Evolutionary conservation across 2,329 filamentous ascomycete genomes (phyloP).

Genomic region (Ceratocystis destructans): DNA sequence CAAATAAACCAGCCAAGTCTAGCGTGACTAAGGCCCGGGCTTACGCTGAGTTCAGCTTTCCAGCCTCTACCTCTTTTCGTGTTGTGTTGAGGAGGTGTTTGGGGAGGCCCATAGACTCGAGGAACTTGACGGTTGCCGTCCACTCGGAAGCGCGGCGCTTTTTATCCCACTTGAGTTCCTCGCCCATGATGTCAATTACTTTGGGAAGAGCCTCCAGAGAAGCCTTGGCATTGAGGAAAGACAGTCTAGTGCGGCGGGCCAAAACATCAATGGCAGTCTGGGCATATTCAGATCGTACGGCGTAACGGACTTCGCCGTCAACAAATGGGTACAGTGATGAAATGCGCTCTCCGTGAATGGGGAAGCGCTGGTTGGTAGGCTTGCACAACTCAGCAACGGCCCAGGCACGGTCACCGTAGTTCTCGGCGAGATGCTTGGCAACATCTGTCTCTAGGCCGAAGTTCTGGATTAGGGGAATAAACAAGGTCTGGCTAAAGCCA

Average conservation of each 20-base stretch:
- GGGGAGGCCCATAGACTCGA: conserved; percentile 53
- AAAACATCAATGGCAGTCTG: conserved; percentile 82
- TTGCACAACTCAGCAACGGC: conserved; percentile 68
- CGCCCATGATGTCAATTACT: conserved; percentile 79
- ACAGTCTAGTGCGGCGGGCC: conserved; percentile 67
- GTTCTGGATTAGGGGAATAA: conserved; percentile 90
- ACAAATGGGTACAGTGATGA: conserved; percentile 75
- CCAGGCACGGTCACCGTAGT: conserved; percentile 89
- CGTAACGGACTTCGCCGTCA: conserved; percentile 82
- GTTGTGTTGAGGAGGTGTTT: conserved; percentile 44
- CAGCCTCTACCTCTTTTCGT: conserved; percentile 46
- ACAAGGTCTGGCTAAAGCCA: conserved; percentile 75
- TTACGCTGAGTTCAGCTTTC: conserved; percentile 41
- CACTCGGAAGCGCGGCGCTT: conserved; percentile 66
- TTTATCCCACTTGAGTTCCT: conserved; percentile 66
- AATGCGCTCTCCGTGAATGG: conserved; percentile 68
- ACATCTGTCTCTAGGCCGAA: conserved; percentile 86
- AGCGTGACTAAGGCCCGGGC: neutral
- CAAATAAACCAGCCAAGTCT: neutral
- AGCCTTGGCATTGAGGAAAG: conserved; percentile 85
- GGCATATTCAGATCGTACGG: conserved; percentile 77
- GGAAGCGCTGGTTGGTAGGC: conserved; percentile 66
- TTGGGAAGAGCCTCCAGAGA: conserved; percentile 71
- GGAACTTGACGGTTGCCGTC: conserved; percentile 52
- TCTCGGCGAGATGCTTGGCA: conserved; percentile 71